Conservation (phyloP, 331 rosid genomes). For the Rosa hybrid region DNA sequence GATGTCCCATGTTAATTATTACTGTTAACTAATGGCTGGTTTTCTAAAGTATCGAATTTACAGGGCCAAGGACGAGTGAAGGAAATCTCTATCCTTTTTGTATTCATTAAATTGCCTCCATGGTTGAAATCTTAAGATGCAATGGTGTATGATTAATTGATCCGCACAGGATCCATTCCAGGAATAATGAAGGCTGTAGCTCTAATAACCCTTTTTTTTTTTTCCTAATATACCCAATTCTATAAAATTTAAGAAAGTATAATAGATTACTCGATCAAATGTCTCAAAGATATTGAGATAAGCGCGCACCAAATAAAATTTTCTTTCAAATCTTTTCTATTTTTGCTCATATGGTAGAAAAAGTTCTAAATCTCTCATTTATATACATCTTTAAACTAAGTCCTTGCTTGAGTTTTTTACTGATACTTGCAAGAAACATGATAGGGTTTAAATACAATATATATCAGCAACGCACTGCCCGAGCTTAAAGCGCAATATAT, state of each 20-base stretch:
- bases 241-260: too few relatives aligned
- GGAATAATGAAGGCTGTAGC: too few relatives aligned
- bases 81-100: not conserved
- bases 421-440: not conserved
- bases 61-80: not conserved
- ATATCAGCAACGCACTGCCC: not conserved
- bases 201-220: too few relatives aligned
- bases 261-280: too few relatives aligned
- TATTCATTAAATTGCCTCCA: not conserved
- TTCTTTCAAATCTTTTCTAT: not conserved
- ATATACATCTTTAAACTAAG: not conserved
- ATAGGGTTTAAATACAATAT: not conserved
- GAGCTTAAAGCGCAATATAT: not conserved
- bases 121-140: too few relatives aligned
- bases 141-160: not conserved
- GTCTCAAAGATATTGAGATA: not conserved
- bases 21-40: not conserved
- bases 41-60: not conserved
- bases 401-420: not conserved
- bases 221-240: too few relatives aligned
- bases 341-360: not conserved
- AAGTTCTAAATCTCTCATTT: not conserved
- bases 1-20: not conserved
- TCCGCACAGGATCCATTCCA: too few relatives aligned
- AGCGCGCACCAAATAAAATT: too few relatives aligned